These are phyloP conservation scores for Phialophora verrucosa DNA, from an alignment of 2,329 filamentous ascomycete genomes.

Conservation along the genomic window DNA sequence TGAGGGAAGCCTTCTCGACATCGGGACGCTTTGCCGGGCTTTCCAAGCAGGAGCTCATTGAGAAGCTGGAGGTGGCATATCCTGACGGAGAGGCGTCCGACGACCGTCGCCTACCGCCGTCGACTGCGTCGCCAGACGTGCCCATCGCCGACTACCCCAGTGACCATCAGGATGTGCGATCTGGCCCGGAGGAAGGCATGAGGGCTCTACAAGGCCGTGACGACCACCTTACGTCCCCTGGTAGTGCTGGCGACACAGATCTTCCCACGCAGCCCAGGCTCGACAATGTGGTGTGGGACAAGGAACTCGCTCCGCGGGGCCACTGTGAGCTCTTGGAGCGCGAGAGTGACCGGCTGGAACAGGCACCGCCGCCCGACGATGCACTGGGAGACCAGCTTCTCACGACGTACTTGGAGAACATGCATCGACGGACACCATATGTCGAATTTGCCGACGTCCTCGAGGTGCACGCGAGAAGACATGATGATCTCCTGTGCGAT, in stretches of 20 bases:
- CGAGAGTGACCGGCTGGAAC: not conserved
- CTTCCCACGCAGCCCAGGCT: not conserved
- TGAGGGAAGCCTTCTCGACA: too few relatives aligned
- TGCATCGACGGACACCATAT: not conserved
- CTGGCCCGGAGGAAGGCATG: not conserved
- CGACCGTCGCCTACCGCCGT: too few relatives aligned
- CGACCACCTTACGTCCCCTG: too few relatives aligned
- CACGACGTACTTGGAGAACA: conserved; percentile 1
- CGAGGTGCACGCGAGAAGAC: not conserved
- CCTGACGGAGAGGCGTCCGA: too few relatives aligned
- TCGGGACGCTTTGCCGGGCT: too few relatives aligned
- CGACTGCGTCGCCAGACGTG: too few relatives aligned
- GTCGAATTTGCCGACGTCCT: not conserved
- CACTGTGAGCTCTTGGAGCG: not conserved
- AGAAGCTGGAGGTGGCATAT: too few relatives aligned
- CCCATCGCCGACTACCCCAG: not conserved
- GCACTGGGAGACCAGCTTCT: not conserved
- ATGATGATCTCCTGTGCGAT: too few relatives aligned
- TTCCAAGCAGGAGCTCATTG: too few relatives aligned
- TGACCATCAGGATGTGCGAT: not conserved
- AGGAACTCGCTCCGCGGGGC: not conserved
- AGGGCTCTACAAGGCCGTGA: not conserved
- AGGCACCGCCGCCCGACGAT: not conserved
- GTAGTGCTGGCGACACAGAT: too few relatives aligned
- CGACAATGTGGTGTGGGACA: not conserved